Evolutionary conservation across 805 yeast species (phyloP).

Genomic region (Citeromyces nyonsensis): DNA sequence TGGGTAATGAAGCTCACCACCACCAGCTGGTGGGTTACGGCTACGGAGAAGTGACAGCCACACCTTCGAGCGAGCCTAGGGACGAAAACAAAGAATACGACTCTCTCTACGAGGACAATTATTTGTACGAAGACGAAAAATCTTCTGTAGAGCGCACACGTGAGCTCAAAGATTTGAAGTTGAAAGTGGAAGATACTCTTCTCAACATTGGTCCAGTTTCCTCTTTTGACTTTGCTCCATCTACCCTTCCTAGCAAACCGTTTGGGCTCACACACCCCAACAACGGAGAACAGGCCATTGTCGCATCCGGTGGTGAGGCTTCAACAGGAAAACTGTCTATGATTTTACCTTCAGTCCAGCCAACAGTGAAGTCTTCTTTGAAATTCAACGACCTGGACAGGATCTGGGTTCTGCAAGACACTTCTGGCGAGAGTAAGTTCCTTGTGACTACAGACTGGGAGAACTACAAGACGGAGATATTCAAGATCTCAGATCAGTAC

Average conservation of each 20-base stretch:
- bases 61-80: slow-evolving; percentile 1
- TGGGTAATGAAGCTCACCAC: slow-evolving; percentile 48
- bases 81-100: slow-evolving; percentile 17
- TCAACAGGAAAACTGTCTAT: slow-evolving; percentile 38
- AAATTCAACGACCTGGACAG: slow-evolving; percentile 59
- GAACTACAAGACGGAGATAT: slow-evolving; percentile 52
- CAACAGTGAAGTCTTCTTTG: slow-evolving; percentile 49
- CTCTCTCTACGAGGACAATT: slow-evolving; percentile 26
- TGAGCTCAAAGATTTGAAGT: slow-evolving; percentile 19
- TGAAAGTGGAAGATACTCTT: slow-evolving; percentile 26
- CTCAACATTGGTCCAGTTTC: slow-evolving; percentile 62
- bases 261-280: slow-evolving; percentile 61
- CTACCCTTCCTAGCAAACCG: slow-evolving; percentile 43
- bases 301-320: slow-evolving; percentile 56
- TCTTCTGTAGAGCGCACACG: slow-evolving; percentile 6
- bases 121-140: slow-evolving; percentile 18
- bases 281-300: slow-evolving; percentile 45
- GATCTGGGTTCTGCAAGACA: slow-evolving; percentile 50
- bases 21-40: slow-evolving; percentile 31
- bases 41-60: slow-evolving; percentile 7
- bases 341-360: slow-evolving; percentile 55
- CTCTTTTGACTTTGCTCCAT: slow-evolving; percentile 20
- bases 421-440: slow-evolving; percentile 26
- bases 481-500: slow-evolving; percentile 46
- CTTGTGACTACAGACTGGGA: slow-evolving; percentile 58